phyloP scores from a whole-genome alignment of 1,139 yeast species.

The Spathaspora sp. region DNA sequence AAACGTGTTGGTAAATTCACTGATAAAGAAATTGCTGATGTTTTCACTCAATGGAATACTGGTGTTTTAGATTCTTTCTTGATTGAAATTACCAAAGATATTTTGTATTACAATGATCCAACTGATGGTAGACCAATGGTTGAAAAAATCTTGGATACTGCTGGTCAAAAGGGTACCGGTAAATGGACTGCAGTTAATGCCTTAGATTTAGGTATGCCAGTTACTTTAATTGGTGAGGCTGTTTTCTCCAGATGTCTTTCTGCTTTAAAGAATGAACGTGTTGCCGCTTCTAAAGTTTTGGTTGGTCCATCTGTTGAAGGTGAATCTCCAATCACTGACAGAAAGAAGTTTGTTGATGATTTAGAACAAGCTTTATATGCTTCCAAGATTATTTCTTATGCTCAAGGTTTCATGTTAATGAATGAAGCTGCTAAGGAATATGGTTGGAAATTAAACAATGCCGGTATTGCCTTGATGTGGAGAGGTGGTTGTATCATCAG shows the following conservation, averaged over 20 bases:
- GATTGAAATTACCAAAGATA: conserved; percentile 95
- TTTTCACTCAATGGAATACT: conserved; percentile 90
- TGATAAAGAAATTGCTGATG: conserved; percentile 92
- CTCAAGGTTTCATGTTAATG: conserved; percentile 99
- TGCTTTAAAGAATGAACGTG: conserved; percentile 88
- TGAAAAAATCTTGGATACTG: conserved; percentile 93
- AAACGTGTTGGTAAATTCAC: conserved; percentile 91
- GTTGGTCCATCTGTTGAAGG: conserved; percentile 69
- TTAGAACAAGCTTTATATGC: conserved; percentile 98
- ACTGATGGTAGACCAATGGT: conserved; percentile 89
- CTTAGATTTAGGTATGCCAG: conserved; percentile 97
- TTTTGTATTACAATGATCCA: conserved; percentile 81
- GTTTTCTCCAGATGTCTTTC: conserved; percentile 96
- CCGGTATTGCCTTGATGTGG: conserved; percentile 99
- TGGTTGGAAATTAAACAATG: conserved; percentile 96
- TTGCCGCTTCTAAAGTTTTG: conserved; percentile 73
- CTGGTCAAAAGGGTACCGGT: conserved; percentile 99
- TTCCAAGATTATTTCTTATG: conserved; percentile 96
- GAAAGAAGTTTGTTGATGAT: conserved; percentile 76
- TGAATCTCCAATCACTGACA: conserved; percentile 64
- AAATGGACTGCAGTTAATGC: conserved; percentile 99
- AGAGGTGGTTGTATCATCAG: conserved; percentile 99
- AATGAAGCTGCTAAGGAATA: conserved; percentile 97
- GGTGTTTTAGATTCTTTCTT: conserved; percentile 98
- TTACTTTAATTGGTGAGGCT: conserved; percentile 97